phyloP scores from a whole-genome alignment of 2,329 filamentous ascomycete genomes.

The Fonsecaea pugnacius region DNA sequence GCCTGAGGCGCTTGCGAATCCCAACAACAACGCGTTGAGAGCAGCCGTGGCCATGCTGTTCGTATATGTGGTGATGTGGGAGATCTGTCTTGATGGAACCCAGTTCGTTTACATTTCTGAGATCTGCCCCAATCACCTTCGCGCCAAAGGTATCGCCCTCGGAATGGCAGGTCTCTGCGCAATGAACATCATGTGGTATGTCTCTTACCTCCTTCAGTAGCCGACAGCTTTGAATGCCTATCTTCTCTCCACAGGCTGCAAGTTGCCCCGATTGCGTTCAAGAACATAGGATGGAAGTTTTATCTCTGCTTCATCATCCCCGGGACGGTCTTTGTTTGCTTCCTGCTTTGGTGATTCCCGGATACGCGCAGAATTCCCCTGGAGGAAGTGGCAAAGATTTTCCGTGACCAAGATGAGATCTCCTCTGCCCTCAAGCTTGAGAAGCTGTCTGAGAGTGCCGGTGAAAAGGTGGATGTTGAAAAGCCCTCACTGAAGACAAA shows the following conservation, averaged over 20 bases:
- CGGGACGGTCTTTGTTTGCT: neutral
- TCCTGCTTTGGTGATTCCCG: constrained; percentile 33
- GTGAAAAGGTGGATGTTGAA: neutral
- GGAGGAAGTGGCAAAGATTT: constrained; percentile 41
- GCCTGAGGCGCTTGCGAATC: constrained; percentile 8
- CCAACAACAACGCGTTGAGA: constrained; percentile 18
- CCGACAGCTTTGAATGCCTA: neutral
- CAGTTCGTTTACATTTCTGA: constrained; percentile 27
- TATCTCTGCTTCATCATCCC: constrained; percentile 39
- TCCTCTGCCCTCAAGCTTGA: neutral
- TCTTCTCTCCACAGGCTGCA: constrained; percentile 31
- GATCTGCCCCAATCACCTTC: constrained; percentile 24
- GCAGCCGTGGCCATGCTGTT: constrained; percentile 66
- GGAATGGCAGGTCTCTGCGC: constrained; percentile 18
- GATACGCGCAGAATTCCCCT: constrained; percentile 41
- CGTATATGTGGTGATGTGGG: constrained; percentile 8
- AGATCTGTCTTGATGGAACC: constrained; percentile 21
- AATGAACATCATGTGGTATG: constrained; percentile 37
- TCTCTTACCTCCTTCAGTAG: neutral
- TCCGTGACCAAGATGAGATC: constrained; percentile 25
- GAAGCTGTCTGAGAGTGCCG: neutral
- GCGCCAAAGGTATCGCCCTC: constrained; percentile 22
- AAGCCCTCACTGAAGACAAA: neutral
- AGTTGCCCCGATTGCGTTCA: constrained; percentile 40
- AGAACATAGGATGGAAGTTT: constrained; percentile 42